These are phyloP conservation scores for Fraxinus albicans DNA, from an alignment of 305 asterid genomes.

Conservation along the genomic window DNA sequence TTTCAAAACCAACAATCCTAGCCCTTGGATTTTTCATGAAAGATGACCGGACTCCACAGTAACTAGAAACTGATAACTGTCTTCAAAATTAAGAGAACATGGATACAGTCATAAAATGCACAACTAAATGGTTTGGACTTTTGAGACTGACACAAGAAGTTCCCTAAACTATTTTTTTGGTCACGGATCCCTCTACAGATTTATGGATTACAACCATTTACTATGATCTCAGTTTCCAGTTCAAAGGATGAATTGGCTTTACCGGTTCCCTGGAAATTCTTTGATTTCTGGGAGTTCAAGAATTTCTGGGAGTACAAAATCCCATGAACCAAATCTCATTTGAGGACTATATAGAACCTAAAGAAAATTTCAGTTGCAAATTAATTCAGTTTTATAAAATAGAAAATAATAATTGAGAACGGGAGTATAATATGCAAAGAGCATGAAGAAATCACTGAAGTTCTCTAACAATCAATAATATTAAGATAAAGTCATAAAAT, in stretches of 20 bases:
- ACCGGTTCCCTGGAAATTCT: background rate
- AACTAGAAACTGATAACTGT: background rate
- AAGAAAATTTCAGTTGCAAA: background rate
- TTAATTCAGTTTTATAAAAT: background rate
- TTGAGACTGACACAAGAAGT: background rate
- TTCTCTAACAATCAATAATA: background rate
- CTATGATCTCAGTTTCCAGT: background rate
- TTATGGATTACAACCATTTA: background rate
- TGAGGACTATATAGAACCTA: background rate
- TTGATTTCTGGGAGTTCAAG: no score
- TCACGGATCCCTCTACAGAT: background rate
- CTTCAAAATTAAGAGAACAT: background rate
- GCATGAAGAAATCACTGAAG: background rate
- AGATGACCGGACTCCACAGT: background rate
- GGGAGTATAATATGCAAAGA: background rate
- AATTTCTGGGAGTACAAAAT: background rate
- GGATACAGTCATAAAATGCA: background rate
- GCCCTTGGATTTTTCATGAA: background rate
- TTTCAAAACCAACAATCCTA: no score
- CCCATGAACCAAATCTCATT: background rate
- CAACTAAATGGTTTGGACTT: background rate
- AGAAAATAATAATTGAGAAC: background rate
- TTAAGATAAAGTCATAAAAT: constrained; percentile 12
- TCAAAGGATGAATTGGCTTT: background rate
- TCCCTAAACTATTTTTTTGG: background rate